Conservation (phyloP, 768 basidiomycete genomes). For the Hypholoma sublateritium region DNA sequence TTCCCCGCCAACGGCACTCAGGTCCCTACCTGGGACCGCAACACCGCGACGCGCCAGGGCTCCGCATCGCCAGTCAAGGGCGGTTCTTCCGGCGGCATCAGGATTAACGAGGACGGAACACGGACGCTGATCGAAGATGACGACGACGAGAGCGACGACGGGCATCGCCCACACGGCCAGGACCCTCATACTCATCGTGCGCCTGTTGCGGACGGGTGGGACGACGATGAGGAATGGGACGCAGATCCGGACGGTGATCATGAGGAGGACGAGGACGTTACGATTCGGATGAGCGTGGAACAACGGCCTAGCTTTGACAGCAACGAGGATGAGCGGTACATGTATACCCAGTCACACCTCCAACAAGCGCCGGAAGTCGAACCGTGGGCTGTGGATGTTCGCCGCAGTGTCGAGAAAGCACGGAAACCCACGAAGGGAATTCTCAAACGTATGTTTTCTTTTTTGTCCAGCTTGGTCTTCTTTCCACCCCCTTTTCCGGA, state of each 20-base stretch:
- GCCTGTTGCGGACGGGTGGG: constrained; percentile 57
- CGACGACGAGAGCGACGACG: constrained; percentile 59
- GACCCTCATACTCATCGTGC: neutral
- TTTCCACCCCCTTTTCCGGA: constrained; percentile 1
- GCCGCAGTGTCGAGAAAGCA: constrained; percentile 69
- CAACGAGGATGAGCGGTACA: constrained; percentile 9
- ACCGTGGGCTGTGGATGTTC: constrained; percentile 76
- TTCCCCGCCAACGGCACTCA: constrained; percentile 23
- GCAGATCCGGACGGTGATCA: constrained; percentile 56
- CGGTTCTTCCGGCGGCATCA: constrained; percentile 28
- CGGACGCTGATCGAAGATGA: constrained; percentile 70
- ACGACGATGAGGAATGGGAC: constrained; percentile 80
- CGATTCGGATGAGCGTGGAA: constrained; percentile 64
- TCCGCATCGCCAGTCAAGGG: constrained; percentile 42
- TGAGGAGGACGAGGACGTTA: constrained; percentile 73
- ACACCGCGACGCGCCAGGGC: constrained; percentile 63
- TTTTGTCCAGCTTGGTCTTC: neutral
- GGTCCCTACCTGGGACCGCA: constrained; percentile 78
- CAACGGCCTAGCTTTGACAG: constrained; percentile 43
- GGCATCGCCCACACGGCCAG: constrained; percentile 25
- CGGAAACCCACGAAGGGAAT: constrained; percentile 79
- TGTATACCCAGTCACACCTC: neutral
- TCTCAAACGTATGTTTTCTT: constrained; percentile 70
- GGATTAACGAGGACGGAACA: constrained; percentile 66
- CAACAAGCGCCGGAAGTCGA: constrained; percentile 33